Conservation (phyloP, 2,329 filamentous ascomycete species). For the Fusarium solani-melongenae region DNA sequence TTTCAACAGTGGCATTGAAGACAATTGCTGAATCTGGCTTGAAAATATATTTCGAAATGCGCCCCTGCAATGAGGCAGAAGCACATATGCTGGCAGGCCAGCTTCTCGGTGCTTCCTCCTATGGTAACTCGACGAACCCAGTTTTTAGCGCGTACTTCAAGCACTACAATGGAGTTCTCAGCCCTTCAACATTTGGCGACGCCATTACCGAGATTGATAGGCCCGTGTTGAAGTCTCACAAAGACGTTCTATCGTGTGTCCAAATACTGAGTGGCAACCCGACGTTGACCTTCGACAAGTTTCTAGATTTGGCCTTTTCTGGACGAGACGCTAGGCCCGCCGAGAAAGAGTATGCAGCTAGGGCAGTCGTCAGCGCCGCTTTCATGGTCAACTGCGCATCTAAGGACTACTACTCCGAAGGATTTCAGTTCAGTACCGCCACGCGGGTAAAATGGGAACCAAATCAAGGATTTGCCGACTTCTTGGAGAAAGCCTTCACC, state of each 20-base stretch:
- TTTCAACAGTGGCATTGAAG: neutral
- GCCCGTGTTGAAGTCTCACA: neutral
- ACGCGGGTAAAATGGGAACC: neutral
- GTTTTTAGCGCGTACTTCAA: neutral
- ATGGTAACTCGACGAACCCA: neutral
- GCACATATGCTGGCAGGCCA: neutral
- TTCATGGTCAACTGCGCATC: neutral
- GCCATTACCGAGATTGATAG: neutral
- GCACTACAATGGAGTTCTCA: neutral
- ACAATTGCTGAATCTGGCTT: no score
- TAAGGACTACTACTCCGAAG: neutral
- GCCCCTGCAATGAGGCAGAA: neutral
- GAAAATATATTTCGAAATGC: neutral
- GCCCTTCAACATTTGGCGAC: neutral
- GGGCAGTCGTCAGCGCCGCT: neutral
- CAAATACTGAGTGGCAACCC: neutral
- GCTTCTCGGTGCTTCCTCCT: neutral
- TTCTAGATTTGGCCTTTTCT: neutral
- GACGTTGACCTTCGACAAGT: neutral
- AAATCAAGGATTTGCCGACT: neutral
- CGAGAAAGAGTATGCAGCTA: neutral
- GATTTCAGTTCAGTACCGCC: neutral
- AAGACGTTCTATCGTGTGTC: neutral
- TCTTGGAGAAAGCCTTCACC: neutral
- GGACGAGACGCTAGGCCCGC: neutral